Base-by-base conservation (phyloP, 208 protist species). In the Trypanosoma mega region DNA sequence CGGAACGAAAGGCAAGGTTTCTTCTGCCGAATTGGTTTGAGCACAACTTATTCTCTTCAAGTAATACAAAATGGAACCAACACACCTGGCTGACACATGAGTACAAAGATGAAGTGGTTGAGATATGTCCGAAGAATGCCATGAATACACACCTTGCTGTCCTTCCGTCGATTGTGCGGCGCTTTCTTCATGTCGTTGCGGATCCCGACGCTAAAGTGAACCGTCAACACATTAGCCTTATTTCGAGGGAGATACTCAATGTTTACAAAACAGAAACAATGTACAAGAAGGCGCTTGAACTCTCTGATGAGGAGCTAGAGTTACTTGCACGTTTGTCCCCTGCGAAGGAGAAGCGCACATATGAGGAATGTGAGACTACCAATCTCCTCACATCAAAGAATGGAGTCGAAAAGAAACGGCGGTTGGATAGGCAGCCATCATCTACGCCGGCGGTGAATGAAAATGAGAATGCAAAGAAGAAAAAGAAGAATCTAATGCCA, bases 81-180 rank as follows among this genome's bases (percentile, higher is more conserved):
- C 86, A 93, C 74, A 90, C 83, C 37, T 96, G 90, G 90, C 82
- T 96, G 23, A 88, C 81, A 9, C 63, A 74, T 24, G 67, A 92
- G 43, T 89, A 82, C 69, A 55, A 74, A 29, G 39, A 63, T 18
- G 85, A 96, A 68, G 75, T 68, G 39, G 82, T 96, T 0, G 85
- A 96, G 72, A 81, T 93, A 27, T 93, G 90, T 63, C 74, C 69
- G 61, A 90, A 91, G 62, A 68, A 75, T 5, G 90, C 90, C n/a
- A 64, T 78, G 63, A 70, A 60, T 2, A 85, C 90, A 23, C 90
- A 96, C 62, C 75, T 92, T 24, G 56, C 64, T 21, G 82, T 77
- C 1, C 49, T 96, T 12, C 82, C 86, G 6, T 68, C 72, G 29
- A 61, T 96, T 16, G 74, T 92, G 20, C 50, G 62, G 21, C 74